phyloP scores from a whole-genome alignment of 139 green algal genomes.

The Chlamydomonas eustigma region DNA sequence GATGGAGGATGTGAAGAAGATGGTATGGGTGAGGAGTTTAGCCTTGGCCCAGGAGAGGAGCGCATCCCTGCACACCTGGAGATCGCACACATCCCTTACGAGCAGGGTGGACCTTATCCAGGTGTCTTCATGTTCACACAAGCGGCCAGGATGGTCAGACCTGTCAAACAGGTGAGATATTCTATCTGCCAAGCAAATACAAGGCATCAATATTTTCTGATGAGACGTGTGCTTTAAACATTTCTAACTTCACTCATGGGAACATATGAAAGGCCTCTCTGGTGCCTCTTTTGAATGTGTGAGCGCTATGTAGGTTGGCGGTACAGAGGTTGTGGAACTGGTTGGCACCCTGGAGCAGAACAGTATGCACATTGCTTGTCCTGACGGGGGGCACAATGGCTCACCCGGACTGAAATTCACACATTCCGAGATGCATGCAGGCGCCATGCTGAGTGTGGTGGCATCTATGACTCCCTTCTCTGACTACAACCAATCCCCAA shows the following conservation, averaged over 20 bases:
- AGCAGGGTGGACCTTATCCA: constrained; percentile 66
- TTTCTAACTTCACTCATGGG: no score
- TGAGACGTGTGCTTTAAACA: no score
- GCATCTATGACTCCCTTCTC: constrained; percentile 90
- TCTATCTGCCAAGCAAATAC: no score
- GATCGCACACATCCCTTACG: constrained; percentile 61
- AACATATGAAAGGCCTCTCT: no score
- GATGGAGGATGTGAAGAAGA: neutral
- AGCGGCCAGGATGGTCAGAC: constrained; percentile 61
- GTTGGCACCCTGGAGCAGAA: constrained; percentile 89
- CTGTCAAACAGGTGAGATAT: constrained; percentile 59
- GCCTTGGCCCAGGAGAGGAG: constrained; percentile 1
- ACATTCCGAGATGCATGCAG: constrained; percentile 64
- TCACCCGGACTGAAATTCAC: constrained; percentile 61
- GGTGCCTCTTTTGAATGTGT: no score
- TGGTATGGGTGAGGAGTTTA: neutral
- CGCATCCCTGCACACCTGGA: constrained; percentile 45
- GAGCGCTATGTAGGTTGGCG: neutral
- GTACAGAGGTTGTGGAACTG: constrained; percentile 58
- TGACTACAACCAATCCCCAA: constrained; percentile 96
- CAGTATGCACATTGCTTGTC: constrained; percentile 53
- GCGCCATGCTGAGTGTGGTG: constrained; percentile 87
- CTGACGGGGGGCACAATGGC: constrained; percentile 68
- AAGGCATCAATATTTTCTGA: no score
- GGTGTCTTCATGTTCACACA: constrained; percentile 87